phyloP scores from a whole-genome alignment of 1,139 yeast genomes.

The Magnusiomyces tetraspermus region DNA sequence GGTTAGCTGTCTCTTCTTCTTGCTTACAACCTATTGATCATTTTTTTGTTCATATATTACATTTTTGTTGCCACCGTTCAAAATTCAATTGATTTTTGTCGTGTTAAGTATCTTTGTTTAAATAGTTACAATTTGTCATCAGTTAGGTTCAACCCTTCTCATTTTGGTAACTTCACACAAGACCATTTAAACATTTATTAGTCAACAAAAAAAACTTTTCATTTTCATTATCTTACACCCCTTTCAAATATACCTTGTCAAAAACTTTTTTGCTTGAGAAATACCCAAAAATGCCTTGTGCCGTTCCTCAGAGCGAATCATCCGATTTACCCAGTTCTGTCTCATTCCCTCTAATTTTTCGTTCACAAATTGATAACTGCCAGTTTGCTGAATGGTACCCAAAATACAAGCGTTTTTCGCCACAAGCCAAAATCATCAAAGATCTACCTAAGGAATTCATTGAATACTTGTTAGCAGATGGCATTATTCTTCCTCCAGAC shows the following conservation, averaged over 20 bases:
- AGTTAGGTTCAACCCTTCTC: not conserved
- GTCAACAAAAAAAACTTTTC: too few relatives aligned
- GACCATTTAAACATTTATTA: not conserved
- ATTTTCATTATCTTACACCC: too few relatives aligned
- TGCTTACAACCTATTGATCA: too few relatives aligned
- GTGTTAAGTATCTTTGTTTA: too few relatives aligned
- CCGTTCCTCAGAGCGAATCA: not conserved
- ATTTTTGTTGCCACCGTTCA: too few relatives aligned
- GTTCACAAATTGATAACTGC: conserved; percentile 51
- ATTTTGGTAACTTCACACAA: not conserved
- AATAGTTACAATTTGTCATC: too few relatives aligned
- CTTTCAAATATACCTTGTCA: too few relatives aligned
- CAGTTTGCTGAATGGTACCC: conserved; percentile 67
- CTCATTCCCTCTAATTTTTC: conserved; percentile 2
- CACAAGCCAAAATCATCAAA: conserved; percentile 45
- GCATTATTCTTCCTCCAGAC: conserved; percentile 53
- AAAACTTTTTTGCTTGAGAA: not conserved
- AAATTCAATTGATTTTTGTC: too few relatives aligned
- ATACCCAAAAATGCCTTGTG: not conserved
- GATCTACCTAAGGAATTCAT: conserved; percentile 64
- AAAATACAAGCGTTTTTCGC: conserved; percentile 42
- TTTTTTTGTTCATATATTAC: too few relatives aligned
- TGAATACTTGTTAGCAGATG: conserved; percentile 64
- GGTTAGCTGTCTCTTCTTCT: too few relatives aligned
- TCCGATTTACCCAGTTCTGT: conserved; percentile 1